Base-by-base conservation (phyloP, 164 flowering plant genomes). In the Nymphaea thermarum region DNA sequence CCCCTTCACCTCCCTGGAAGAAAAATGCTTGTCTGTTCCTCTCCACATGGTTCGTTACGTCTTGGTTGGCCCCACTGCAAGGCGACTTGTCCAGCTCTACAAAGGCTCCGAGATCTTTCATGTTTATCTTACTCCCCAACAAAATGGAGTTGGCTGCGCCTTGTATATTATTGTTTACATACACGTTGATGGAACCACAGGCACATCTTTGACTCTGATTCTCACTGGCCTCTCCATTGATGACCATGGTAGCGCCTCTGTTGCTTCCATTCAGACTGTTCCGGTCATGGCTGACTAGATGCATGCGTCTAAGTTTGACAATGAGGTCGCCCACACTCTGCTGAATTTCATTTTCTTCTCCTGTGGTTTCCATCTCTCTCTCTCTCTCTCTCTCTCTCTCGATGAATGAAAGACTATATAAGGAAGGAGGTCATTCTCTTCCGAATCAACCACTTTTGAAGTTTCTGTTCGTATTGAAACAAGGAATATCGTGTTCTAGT, bases 101-200 rank as follows among this genome's bases (percentile, higher is more conserved):
- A 63, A 70, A 45, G 41, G 84, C 87, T 1, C 97, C 96, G 16
- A 96, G 83, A 71, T 85, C 85, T 67, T 81, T 75, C 82, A 85
- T 75, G 44, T 17, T 65, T 73, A 91, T 83, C 60, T 78, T 66
- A 65, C 97, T 89, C 61, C 83, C 97, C 47, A 82, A 51, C 77
- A 91, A 45, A 60, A 80, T 60, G 12, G 96, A 87, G 71, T 83
- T 82, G 75, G 75, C 85, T 5, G 80, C 81, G 8, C 94, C 96
- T 71, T 89, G 94, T n/a, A 85, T 65, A 43, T 87, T 88, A 81
- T 80, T 91, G 82, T 84, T 91, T 43, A 89, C 71, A 61, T 80
- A 85, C 11, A 91, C 83, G 79, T 87, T 90, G 67, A 89, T 75
- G 79, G 78, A 73, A 68, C 81, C 84, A 70, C 80, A 57, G 63